phyloP scores from a whole-genome alignment of 148 eudicot genomes.

The Amaranthus cruentus region DNA sequence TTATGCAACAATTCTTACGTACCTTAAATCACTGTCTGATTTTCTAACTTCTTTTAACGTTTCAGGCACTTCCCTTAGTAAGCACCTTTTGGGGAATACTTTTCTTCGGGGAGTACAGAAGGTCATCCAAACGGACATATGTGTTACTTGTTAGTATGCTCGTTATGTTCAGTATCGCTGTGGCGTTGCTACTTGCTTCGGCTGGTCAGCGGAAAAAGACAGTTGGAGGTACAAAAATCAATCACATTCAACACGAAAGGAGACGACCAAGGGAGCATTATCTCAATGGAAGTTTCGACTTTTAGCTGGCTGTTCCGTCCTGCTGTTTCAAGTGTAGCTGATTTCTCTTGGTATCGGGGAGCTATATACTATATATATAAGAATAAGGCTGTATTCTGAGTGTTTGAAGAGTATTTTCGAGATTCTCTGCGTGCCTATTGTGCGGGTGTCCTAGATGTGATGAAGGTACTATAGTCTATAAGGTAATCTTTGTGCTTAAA shows the following conservation, averaged over 20 bases:
- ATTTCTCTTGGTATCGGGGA: not conserved
- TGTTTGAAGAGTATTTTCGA: not conserved
- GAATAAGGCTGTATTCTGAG: not conserved
- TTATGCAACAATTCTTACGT: too few relatives aligned
- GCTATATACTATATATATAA: not conserved
- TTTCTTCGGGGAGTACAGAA: slow-evolving; percentile 33
- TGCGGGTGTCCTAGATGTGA: not conserved
- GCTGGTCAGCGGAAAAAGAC: slow-evolving; percentile 28
- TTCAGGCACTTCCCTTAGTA: slow-evolving; percentile 29
- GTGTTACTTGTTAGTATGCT: slow-evolving; percentile 28
- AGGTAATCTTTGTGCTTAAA: too few relatives aligned
- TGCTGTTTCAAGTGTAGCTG: not conserved
- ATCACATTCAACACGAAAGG: slow-evolving; percentile 12
- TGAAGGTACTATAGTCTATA: not conserved
- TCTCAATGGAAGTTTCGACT: slow-evolving; percentile 3
- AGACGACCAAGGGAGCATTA: slow-evolving; percentile 10
- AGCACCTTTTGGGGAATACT: slow-evolving; percentile 36
- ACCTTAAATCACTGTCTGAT: not conserved
- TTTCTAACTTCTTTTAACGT: not conserved
- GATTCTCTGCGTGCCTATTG: not conserved
- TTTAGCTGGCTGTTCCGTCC: not conserved
- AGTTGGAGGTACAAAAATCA: not conserved
- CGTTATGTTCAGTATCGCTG: slow-evolving; percentile 29
- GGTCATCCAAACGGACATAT: slow-evolving; percentile 31
- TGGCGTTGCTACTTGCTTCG: slow-evolving; percentile 30